Evolutionary conservation across 1,139 yeast genomes (phyloP).

Genomic region (Candida sp.): DNA sequence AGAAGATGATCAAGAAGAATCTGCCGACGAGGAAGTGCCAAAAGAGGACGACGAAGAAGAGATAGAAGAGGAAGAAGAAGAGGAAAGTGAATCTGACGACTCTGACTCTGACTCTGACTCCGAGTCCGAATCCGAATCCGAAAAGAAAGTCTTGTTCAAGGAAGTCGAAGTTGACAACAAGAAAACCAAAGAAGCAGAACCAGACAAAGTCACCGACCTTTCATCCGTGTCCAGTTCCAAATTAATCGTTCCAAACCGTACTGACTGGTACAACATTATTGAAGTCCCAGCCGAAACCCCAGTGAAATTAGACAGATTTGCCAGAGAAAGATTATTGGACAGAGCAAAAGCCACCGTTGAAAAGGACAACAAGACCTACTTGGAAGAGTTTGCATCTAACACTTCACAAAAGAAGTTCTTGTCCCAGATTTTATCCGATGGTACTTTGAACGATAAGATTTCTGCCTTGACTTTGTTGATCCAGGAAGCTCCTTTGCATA

Average conservation of each 20-base stretch:
- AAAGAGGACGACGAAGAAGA: slow-evolving; percentile 22
- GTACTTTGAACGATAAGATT: slow-evolving; percentile 95
- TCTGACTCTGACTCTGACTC: no score
- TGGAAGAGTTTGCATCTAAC: slow-evolving; percentile 78
- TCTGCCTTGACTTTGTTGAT: slow-evolving; percentile 91
- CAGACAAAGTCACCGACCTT: slow-evolving; percentile 53
- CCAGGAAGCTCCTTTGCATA: slow-evolving; percentile 96
- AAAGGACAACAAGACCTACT: slow-evolving; percentile 72
- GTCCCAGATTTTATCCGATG: slow-evolving; percentile 86
- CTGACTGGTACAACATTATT: slow-evolving; percentile 72
- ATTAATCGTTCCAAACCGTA: slow-evolving; percentile 62
- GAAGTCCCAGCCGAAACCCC: slow-evolving; percentile 42
- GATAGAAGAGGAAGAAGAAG: slow-evolving; percentile 13
- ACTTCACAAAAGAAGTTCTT: slow-evolving; percentile 89
- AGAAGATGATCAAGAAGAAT: slow-evolving; percentile 27
- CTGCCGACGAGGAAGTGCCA: slow-evolving; percentile 26
- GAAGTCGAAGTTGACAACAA: slow-evolving; percentile 21
- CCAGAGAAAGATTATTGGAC: slow-evolving; percentile 58
- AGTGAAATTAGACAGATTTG: slow-evolving; percentile 50
- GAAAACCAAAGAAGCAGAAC: slow-evolving; percentile 17
- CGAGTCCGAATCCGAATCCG: slow-evolving; percentile 8
- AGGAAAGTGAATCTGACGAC: slow-evolving; percentile 16
- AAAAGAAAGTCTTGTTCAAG: slow-evolving; percentile 20
- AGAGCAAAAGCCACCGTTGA: slow-evolving; percentile 72
- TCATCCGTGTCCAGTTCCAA: slow-evolving; percentile 61